These are phyloP conservation scores for Amborella trichopoda DNA, from an alignment of 164 flowering plant species.

Conservation along the genomic window DNA sequence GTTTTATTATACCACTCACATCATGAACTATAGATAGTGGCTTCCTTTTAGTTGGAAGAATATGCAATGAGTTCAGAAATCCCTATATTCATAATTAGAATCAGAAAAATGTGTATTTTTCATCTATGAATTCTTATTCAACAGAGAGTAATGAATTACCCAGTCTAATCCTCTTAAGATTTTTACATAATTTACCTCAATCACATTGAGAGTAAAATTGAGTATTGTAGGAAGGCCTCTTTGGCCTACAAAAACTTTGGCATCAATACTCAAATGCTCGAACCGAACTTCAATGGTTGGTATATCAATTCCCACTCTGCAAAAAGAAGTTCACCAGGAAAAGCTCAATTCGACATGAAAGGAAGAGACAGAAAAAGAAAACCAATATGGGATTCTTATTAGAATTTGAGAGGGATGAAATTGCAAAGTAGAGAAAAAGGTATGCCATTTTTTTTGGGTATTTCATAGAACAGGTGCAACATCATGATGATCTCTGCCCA, in stretches of 20 bases:
- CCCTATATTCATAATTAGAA: conserved; percentile 3
- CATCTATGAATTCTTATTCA: neutral
- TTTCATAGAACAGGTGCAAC: too few relatives aligned
- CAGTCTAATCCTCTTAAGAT: neutral
- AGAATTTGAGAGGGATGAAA: too few relatives aligned
- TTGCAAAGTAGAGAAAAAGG: too few relatives aligned
- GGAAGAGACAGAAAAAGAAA: too few relatives aligned
- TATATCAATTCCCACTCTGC: conserved; percentile 34
- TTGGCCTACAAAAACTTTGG: conserved; percentile 40
- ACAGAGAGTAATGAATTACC: neutral
- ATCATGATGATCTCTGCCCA: too few relatives aligned
- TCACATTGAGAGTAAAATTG: conserved; percentile 29
- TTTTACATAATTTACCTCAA: conserved; percentile 30
- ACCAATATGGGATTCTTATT: too few relatives aligned
- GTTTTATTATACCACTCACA: conserved; percentile 24
- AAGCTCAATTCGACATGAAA: too few relatives aligned
- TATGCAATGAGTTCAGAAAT: conserved; percentile 3
- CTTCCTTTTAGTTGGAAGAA: conserved; percentile 16
- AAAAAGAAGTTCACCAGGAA: too few relatives aligned
- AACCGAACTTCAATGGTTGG: conserved; percentile 32
- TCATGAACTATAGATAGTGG: conserved; percentile 15
- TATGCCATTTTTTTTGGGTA: too few relatives aligned
- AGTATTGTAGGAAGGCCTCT: conserved; percentile 54
- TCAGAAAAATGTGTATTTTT: neutral
- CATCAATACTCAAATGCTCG: conserved; percentile 34